Conservation (phyloP, 441 rosid genomes). For the Biscutella laevigata region DNA sequence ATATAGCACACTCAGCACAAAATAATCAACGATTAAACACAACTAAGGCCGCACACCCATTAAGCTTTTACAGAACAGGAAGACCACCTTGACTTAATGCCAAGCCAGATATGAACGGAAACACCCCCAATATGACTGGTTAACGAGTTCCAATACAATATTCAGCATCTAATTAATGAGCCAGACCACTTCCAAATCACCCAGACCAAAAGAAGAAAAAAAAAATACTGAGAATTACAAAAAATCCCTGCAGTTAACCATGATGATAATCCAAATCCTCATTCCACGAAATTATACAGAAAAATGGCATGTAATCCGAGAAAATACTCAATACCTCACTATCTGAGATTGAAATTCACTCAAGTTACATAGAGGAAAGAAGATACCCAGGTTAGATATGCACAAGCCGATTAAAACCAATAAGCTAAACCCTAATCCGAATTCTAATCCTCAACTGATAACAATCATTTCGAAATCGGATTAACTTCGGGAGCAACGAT, state of each 20-base stretch:
- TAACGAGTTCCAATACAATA: background rate
- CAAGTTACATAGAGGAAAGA: background rate
- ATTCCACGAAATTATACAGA: background rate
- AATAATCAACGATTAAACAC: background rate
- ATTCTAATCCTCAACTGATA: background rate
- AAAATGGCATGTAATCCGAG: background rate
- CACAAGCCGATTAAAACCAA: background rate
- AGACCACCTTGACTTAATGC: background rate
- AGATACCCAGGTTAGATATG: background rate
- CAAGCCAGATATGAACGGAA: background rate
- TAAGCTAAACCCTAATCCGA: slow-evolving; percentile 19
- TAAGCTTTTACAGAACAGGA: too few species aligned
- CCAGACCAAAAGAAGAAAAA: background rate
- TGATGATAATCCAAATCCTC: background rate
- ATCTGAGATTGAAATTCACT: background rate
- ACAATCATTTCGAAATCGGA: background rate
- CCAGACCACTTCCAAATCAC: background rate
- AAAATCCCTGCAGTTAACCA: background rate
- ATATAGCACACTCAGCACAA: background rate
- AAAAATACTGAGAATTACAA: background rate
- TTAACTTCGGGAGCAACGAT: background rate
- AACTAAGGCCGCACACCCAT: too few species aligned
- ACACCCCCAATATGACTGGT: background rate
- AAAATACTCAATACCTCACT: background rate
- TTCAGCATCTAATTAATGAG: background rate